Evolutionary conservation across 129 eudicot species (phyloP), one percentile per base, ranked within the genome.

Genomic region (Artemisia annua): DNA sequence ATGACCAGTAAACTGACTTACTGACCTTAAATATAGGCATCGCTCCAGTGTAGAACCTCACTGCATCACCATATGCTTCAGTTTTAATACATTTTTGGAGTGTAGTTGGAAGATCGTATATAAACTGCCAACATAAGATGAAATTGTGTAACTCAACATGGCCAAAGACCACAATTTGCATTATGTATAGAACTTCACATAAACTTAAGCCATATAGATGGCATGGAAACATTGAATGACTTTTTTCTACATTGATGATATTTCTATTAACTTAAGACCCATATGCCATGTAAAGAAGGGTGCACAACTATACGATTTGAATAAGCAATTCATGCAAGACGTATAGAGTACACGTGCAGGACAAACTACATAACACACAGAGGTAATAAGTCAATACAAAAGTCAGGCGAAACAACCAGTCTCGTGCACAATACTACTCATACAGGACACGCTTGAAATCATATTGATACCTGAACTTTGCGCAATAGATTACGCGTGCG

Each of bases 51-150:
- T 94, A 94, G 60, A 82, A 94, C 81, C 90, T 94, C 72, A 94
- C 98, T 48, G 98, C 97, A 79, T 94, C 98, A 66, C 91, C 87
- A 73, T 94, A 94, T 73, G 97, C 88, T 88, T 88, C 98, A 64
- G 98, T 86, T 75, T 88, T 88, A 66, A 90, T 88, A 81, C 99
- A 94, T 70, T 90, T 94, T 82, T 80, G 85, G 74, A 94, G 97
- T 69, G 96, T 88, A 65, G 90, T 73, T 73, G 99, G 99, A 78
- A 94, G 86, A 85, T 94, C 99, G 61, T 88, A 94, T 77, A 94
- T 94, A 81, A 94, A 90, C 99, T 94, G 97, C 83, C 80, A 85
- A 82, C 66, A 78, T 55, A 83, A 59, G 70, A 76, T 70, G 56
- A 81, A 76, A 65, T 52, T 66, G 49, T 48, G 85, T 78, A 76